A percentile compares a stretch with the other conserved stretches of the same genome.
phyloP scores from a whole-genome alignment of 768 basidiomycete species.

The Pseudohyphozyma bogoriensis region DNA sequence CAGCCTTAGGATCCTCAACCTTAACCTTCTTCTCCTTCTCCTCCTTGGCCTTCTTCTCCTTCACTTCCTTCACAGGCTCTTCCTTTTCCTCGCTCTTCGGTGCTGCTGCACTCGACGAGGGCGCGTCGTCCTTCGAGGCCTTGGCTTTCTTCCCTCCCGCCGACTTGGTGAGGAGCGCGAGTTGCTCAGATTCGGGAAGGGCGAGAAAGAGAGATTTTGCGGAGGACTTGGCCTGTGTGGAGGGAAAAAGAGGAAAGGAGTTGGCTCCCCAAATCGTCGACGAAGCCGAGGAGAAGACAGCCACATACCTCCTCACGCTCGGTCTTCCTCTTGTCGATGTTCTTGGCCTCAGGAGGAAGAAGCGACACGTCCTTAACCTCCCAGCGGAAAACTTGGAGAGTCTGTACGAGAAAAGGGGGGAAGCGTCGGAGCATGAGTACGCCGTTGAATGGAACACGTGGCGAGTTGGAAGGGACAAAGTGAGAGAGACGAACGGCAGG shows the following conservation, averaged over 20 bases:
- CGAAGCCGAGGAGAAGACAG: not conserved
- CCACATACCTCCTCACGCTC: constrained; percentile 57
- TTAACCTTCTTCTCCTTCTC: constrained; percentile 14
- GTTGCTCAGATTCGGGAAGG: constrained; percentile 51
- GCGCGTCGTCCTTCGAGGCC: not conserved
- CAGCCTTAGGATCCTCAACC: constrained; percentile 2
- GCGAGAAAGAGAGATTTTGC: constrained; percentile 50
- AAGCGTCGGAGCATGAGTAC: no score
- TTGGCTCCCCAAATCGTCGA: constrained; percentile 60
- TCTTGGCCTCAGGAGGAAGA: constrained; percentile 57
- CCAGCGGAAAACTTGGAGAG: constrained; percentile 76
- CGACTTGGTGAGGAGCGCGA: constrained; percentile 39
- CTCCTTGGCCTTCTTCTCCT: constrained; percentile 16
- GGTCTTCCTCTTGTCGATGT: constrained; percentile 49
- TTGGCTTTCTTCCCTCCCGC: constrained; percentile 1
- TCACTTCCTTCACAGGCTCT: constrained; percentile 5
- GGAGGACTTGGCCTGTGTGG: constrained; percentile 4
- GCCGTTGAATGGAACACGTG: no score
- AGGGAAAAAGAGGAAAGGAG: not conserved
- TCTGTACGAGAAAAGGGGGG: constrained; percentile 14
- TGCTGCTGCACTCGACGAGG: constrained; percentile 4
- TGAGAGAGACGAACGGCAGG: constrained; percentile 40
- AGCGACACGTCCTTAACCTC: constrained; percentile 59
- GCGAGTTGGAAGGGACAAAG: constrained; percentile 44
- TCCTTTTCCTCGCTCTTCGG: constrained; percentile 22